Base-by-base conservation (phyloP, 805 yeast genomes). In the Debaryomyces tyrocola region DNA sequence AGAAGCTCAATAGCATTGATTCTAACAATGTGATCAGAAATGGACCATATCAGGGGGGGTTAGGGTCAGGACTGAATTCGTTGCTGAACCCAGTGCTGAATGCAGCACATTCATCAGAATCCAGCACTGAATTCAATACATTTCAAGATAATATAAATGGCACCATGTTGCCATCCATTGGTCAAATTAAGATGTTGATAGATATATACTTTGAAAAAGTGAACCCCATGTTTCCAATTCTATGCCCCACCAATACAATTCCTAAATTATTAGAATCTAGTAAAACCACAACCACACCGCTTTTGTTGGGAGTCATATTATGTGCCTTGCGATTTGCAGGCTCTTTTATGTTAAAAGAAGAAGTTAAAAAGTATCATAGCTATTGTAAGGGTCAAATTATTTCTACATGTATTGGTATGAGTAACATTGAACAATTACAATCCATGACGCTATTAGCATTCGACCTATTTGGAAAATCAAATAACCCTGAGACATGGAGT, bases 401-500 rank as follows among this genome's bases (percentile, higher is more conserved):
- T 2, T 35, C 52, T 7, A 18, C 41, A n/a, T 53, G 57, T 39
- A 51, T 35, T 44, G 47, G 50, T 5, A 53, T 53, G n/a, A 45
- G 40, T 17, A 49, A 37, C 14, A 28, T 49, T 14, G 45, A 28
- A 20, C 51, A 55, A 21, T 36, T 55, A 8, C 46, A 45, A 37
- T 49, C 53, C 10, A 42, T 55, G 11, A 41, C 53, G 14, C 47
- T 55, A 10, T 37, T 52, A 4, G 56, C 57, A 6, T 40, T 53
- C 18, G 47, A 51, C 3, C 41, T 52, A 10, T 49, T 44, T 36
- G 45, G 57, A 9, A 41, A 40, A 21, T 40, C 53, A 20, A 53
- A 51, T 24, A 46, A 48, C 40, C 33, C 47, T 29, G 55, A 53
- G 33, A 46, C 56, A 5, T 55, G 57, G 57, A 51, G 57, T 33